Evolutionary conservation across 768 basidiomycete species (phyloP).

Genomic region (Tylopilus cervinicoccineus): DNA sequence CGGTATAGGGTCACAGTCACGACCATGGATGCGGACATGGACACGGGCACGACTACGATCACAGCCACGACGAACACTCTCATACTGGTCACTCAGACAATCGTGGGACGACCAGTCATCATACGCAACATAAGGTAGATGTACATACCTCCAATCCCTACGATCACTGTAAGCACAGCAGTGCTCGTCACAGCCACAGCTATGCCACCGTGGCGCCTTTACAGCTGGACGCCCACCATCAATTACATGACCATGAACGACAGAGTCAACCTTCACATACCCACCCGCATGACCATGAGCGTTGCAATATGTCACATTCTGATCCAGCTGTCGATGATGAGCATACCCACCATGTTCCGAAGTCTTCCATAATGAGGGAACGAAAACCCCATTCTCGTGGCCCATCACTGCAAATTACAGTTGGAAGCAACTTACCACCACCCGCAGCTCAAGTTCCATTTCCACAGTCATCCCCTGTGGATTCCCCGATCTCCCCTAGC

Average conservation of each 20-base stretch:
- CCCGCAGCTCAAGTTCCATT: constrained; percentile 23
- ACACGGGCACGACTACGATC: constrained; percentile 15
- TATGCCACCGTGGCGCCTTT: constrained; percentile 12
- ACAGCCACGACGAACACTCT: constrained; percentile 31
- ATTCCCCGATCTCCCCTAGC: constrained; percentile 62
- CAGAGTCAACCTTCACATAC: constrained; percentile 23
- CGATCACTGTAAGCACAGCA: constrained; percentile 8
- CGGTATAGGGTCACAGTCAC: constrained; percentile 17
- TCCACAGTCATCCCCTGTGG: constrained; percentile 24
- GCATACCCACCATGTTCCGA: constrained; percentile 6
- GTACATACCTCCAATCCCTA: constrained; percentile 8
- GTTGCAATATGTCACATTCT: constrained; percentile 20
- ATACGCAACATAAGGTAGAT: constrained; percentile 18
- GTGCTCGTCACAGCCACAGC: constrained; percentile 15
- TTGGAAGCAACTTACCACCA: constrained; percentile 18
- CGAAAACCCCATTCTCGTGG: constrained; percentile 38
- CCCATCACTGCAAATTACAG: constrained; percentile 37
- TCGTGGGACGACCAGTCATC: constrained; percentile 10
- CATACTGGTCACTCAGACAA: constrained; percentile 27
- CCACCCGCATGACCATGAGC: constrained; percentile 27
- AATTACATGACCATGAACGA: constrained; percentile 22
- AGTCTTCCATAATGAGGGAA: constrained; percentile 21
- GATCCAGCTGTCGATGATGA: constrained; percentile 9
- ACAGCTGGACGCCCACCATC: constrained; percentile 23
- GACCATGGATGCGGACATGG: constrained; percentile 15